phyloP scores from a whole-genome alignment of 139 green algal genomes.

The Chlorella sorokiniana region DNA sequence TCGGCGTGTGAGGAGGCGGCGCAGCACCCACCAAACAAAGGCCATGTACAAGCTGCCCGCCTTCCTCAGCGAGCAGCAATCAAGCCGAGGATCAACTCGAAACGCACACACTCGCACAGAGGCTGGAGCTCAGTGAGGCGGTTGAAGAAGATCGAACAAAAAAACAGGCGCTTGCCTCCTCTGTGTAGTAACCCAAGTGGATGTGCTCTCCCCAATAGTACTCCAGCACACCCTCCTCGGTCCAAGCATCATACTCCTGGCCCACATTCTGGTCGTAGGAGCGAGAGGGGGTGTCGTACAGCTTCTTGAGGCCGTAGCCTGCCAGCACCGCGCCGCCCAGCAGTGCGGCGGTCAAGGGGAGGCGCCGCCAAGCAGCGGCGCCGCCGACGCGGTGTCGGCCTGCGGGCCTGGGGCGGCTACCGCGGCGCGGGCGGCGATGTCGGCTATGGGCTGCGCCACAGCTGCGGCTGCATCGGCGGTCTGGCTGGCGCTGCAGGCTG shows the following conservation, averaged over 20 bases:
- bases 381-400: conserved; percentile 4
- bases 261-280: conserved; percentile 89
- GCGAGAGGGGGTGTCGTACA: conserved; percentile 79
- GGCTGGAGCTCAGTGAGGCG: too few relatives aligned
- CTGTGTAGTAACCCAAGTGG: conserved; percentile 92
- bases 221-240: conserved; percentile 79
- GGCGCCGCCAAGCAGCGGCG: background rate
- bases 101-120: too few relatives aligned
- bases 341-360: conserved; percentile 10
- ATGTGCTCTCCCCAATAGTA: conserved; percentile 98
- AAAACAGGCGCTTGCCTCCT: conserved; percentile 55
- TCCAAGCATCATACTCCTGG: conserved; percentile 95
- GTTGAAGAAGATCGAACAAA: too few relatives aligned
- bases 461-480: background rate
- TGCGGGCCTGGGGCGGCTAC: background rate
- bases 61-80: too few relatives aligned
- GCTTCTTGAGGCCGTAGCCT: conserved; percentile 55
- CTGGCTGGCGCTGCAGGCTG: conserved; percentile 6
- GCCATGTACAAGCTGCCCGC: too few relatives aligned
- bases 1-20: too few relatives aligned
- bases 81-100: too few relatives aligned
- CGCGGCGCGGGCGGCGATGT: conserved; percentile 11
- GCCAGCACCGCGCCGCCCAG: conserved; percentile 31
- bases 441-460: conserved; percentile 11
- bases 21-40: too few relatives aligned